Evolutionary conservation across 2,329 filamentous ascomycete genomes (phyloP), one percentile per base, ranked within the genome.

Genomic region (Talaromyces sp.): DNA sequence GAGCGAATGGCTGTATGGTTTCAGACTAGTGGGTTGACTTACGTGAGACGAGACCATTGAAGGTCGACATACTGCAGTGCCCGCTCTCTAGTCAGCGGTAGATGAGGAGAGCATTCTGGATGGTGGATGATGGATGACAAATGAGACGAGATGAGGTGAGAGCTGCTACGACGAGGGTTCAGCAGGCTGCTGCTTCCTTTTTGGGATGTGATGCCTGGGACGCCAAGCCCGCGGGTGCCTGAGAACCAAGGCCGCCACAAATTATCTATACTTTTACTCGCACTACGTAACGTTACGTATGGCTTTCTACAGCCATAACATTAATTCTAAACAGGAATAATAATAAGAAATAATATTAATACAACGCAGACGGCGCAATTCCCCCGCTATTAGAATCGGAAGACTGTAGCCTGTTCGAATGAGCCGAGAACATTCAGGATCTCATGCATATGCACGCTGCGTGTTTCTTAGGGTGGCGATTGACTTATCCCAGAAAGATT

Each of bases 41-140:
- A 78, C 77, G 76, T 61, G 80, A 75, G 61, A 92, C 79, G 40
- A 87, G 75, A 57, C 90, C 90, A 67, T 89, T 82, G 72, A 93
- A 93, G 1, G 89, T 93, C 27, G 90, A 93, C 90, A 93, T 92
- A 36, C 16, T 23, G 27, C 27, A 31, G 50, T 27, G 12, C 18
- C 23, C 10, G 30, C 50, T 53, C 50, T 16, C 7, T 53, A 31
- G 50, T 16, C 12, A 31, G 30, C 50, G 18, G 28, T 12, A 31
- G 16, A 47, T 27, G 18, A 23, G n/a, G 9, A 12, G 44, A 23
- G 8, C 50, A 53, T 53, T 27, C 28, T 53, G 50, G 14, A 53
- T 53, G 14, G 16, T 18, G 27, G 18, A 27, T 27, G 18, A 5
- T 47, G n/a, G 23, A 27, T 27, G 44, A 27, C 16, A 16, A 27